Evolutionary conservation across 441 rosid species (phyloP), one percentile per base, ranked within the genome.

Genomic region (Biscutella laevigata): DNA sequence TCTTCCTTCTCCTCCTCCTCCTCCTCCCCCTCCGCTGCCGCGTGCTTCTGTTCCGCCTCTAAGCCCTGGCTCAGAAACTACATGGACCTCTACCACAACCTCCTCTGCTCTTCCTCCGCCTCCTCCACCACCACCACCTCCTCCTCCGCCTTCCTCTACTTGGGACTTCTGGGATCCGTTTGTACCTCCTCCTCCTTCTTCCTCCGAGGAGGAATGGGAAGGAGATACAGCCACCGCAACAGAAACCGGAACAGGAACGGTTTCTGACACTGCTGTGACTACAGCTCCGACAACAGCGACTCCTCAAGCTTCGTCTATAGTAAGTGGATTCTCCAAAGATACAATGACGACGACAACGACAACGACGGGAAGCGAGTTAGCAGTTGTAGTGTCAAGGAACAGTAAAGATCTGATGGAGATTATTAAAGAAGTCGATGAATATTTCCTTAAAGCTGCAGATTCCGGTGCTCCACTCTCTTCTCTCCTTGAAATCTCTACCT

Each of bases 141-240:
- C 88, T 0, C 83, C 83, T 4, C 64, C 74, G 3, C 62, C 67
- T 22, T 74, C 88, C 1, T 80, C 91, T 4, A 72, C 82, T 42
- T 90, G 96, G 98, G 98, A 90, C 60, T 90, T 90, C 58, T 90
- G 92, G 98, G 89, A 86, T 68, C 96, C 98, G 1, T 90, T 87
- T 53, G 61, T 64, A 11, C 91, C 79, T 48, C 83, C 30, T 32
- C 77, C 53, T 64, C 77, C 69, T 30, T 57, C 73, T 41, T 58
- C 71, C 29, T 63, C 80, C 1, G 89, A 81, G 72, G 94, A 81
- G 41, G 94, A 82, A 11, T 84, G 90, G 96, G 95, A 81, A 59
- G 97, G 73, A 5, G 82, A 68, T 35, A 74, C 82, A 13, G 60
- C 71, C 29, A 72, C 80, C 1, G 61, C 70, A 4, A 79, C 95